phyloP scores from a whole-genome alignment of 345 rosid genomes.

The Geranium brycei region DNA sequence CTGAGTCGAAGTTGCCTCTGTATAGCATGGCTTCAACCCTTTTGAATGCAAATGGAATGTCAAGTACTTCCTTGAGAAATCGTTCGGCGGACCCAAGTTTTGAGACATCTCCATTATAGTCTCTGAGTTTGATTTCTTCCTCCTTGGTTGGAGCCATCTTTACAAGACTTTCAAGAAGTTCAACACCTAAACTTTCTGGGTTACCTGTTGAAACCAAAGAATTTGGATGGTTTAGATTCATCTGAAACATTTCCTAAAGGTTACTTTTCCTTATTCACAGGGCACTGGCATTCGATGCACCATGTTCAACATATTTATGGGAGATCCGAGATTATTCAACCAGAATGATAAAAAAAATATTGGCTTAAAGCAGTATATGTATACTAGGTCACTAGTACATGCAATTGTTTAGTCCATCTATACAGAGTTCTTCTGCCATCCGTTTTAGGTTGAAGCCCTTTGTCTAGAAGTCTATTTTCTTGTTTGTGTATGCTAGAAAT shows the following conservation, averaged over 20 bases:
- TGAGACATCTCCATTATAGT: slow-evolving; percentile 50
- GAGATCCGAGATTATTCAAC: too few species aligned
- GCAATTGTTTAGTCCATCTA: too few species aligned
- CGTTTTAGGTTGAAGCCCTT: background rate
- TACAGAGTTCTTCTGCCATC: background rate
- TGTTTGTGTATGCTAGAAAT: background rate
- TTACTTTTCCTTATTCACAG: background rate
- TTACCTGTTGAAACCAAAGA: slow-evolving; percentile 44
- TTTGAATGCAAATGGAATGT: slow-evolving; percentile 83
- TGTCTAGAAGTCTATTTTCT: background rate
- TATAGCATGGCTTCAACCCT: slow-evolving; percentile 96
- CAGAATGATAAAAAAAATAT: too few species aligned
- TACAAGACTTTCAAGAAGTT: slow-evolving; percentile 85
- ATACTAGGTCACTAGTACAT: too few species aligned
- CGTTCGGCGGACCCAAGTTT: slow-evolving; percentile 88
- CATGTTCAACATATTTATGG: background rate
- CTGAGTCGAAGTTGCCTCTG: slow-evolving; percentile 87
- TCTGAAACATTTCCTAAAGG: background rate
- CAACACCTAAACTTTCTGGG: slow-evolving; percentile 77
- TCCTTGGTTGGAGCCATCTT: slow-evolving; percentile 99
- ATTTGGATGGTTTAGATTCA: slow-evolving; percentile 1
- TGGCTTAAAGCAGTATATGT: too few species aligned
- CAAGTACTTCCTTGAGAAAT: slow-evolving; percentile 80
- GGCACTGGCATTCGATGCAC: background rate
- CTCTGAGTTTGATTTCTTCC: slow-evolving; percentile 90